Percentiles rank a stretch among this genome's conserved stretches.
phyloP scores from a whole-genome alignment of 257 asterid species.

The Scutellaria barbata region DNA sequence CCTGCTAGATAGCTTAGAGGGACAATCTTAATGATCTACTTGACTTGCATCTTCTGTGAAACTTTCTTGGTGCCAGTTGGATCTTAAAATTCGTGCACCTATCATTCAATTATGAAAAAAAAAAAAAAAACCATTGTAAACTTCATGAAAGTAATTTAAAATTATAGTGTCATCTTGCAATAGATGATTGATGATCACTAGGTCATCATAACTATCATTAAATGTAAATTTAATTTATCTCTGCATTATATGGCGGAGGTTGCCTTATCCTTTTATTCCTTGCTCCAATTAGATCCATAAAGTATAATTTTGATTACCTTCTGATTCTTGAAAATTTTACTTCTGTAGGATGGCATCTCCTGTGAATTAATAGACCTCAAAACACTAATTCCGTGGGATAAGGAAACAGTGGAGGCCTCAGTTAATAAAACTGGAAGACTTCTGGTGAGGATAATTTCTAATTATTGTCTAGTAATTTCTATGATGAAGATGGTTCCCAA shows the following conservation, averaged over 20 bases:
- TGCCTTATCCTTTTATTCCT: neutral
- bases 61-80: constrained; percentile 17
- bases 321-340: constrained; percentile 17
- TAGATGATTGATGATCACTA: neutral
- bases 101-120: neutral
- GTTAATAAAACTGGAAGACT: constrained; percentile 94
- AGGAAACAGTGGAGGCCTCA: constrained; percentile 93
- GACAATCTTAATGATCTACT: constrained; percentile 12
- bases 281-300: neutral
- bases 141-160: constrained; percentile 7
- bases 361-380: constrained; percentile 93
- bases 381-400: constrained; percentile 97
- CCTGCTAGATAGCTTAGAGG: neutral
- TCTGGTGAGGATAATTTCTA: constrained; percentile 57
- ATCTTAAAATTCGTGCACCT: neutral
- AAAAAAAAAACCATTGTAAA: neutral
- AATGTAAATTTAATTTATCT: neutral
- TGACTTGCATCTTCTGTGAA: constrained; percentile 3
- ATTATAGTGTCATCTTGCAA: neutral
- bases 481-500: neutral
- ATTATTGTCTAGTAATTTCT: neutral
- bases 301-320: constrained; percentile 4
- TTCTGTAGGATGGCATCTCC: constrained; percentile 88
- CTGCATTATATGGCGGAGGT: constrained; percentile 3
- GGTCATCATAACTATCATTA: neutral